Conservation (phyloP, 768 basidiomycete genomes). For the Pisolithus albus region DNA sequence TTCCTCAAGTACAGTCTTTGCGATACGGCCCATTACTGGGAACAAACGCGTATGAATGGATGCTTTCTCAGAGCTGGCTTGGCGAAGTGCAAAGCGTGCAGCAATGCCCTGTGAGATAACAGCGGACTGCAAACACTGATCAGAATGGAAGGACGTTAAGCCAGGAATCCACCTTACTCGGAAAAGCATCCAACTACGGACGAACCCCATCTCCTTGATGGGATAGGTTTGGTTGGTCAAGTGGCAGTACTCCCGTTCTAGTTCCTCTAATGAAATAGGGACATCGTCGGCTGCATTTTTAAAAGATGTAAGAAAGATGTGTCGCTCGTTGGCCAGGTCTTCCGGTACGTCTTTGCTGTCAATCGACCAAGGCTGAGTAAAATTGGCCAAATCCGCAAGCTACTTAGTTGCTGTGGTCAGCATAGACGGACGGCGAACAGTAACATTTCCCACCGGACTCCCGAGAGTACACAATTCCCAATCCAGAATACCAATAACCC, state of each 20-base stretch:
- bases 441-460: constrained; percentile 60
- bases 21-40: constrained; percentile 57
- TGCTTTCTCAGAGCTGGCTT: constrained; percentile 84
- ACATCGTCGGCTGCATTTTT: constrained; percentile 51
- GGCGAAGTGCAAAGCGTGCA: constrained; percentile 74
- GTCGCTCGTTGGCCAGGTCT: constrained; percentile 9
- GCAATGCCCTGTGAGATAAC: constrained; percentile 89
- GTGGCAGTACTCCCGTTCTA: constrained; percentile 79
- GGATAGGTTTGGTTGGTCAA: constrained; percentile 64
- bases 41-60: constrained; percentile 39
- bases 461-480: constrained; percentile 98
- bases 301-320: constrained; percentile 45
- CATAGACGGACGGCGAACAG: background rate
- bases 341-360: constrained; percentile 36
- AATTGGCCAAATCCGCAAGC: constrained; percentile 86
- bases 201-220: constrained; percentile 72
- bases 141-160: background rate
- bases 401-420: constrained; percentile 17
- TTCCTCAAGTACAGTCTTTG: constrained; percentile 52
- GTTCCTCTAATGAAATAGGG: constrained; percentile 59
- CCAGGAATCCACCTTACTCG: constrained; percentile 39
- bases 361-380: constrained; percentile 79
- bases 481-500: constrained; percentile 91
- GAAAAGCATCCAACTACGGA: constrained; percentile 80
- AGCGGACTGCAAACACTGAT: constrained; percentile 44